Evolutionary conservation across 2,329 filamentous ascomycete species (phyloP).

Genomic region (Sporothrix protearum): DNA sequence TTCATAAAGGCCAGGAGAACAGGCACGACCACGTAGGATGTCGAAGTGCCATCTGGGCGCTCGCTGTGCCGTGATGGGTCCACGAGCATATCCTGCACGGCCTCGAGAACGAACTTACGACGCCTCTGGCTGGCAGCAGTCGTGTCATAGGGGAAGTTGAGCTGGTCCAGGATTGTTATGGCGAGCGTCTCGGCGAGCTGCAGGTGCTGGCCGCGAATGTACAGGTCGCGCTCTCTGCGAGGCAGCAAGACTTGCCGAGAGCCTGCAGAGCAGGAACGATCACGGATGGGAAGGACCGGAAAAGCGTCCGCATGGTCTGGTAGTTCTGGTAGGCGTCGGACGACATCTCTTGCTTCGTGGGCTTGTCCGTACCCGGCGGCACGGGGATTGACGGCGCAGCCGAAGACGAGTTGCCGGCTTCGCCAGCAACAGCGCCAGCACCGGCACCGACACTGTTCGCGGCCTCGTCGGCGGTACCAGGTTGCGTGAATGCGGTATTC

Average conservation of each 20-base stretch:
- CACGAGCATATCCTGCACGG: constrained; percentile 73
- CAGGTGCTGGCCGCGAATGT: constrained; percentile 51
- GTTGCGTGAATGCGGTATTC: constrained; percentile 26
- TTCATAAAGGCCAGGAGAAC: constrained; percentile 86
- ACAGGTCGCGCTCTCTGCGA: constrained; percentile 67
- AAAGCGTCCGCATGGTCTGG: constrained; percentile 68
- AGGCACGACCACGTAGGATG: constrained; percentile 61
- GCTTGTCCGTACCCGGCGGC: constrained; percentile 37
- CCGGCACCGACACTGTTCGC: not conserved
- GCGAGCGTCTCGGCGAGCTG: constrained; percentile 64
- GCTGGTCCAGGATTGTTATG: constrained; percentile 63
- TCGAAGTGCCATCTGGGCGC: constrained; percentile 34
- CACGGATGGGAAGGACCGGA: constrained; percentile 73
- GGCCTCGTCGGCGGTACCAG: constrained; percentile 27
- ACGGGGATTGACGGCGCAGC: not conserved
- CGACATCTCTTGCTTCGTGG: constrained; percentile 43
- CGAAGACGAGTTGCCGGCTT: not conserved
- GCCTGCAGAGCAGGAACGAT: constrained; percentile 84
- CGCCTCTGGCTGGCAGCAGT: constrained; percentile 69
- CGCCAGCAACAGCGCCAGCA: not conserved
- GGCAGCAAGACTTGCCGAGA: constrained; percentile 77
- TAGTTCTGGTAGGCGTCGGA: constrained; percentile 63
- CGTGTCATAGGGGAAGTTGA: constrained; percentile 49
- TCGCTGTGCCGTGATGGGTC: constrained; percentile 56
- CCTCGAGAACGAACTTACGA: constrained; percentile 75